phyloP scores from a whole-genome alignment of 2,329 filamentous ascomycete species.

The Myriangium duriaei region DNA sequence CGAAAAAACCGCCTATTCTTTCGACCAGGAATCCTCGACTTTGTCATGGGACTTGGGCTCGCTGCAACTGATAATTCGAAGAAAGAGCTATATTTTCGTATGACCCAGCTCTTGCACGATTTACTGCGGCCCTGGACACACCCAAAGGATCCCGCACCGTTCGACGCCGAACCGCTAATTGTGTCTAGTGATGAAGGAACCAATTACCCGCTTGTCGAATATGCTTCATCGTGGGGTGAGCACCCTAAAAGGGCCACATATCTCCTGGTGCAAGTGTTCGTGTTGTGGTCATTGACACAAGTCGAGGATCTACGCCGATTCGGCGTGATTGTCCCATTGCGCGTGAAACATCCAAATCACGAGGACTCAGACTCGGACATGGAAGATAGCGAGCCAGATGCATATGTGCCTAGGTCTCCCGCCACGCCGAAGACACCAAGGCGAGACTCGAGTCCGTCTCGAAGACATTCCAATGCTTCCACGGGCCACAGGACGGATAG shows the following conservation, averaged over 20 bases:
- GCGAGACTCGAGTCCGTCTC: neutral
- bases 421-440: neutral
- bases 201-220: neutral
- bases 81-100: neutral
- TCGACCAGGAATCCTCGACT: constrained; percentile 4
- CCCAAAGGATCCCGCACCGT: neutral
- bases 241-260: neutral
- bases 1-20: constrained; percentile 1
- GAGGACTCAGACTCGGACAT: neutral
- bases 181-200: neutral
- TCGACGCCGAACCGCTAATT: neutral
- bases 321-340: neutral
- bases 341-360: neutral
- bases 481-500: neutral
- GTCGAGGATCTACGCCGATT: constrained; percentile 1
- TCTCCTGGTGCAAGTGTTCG: neutral
- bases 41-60: neutral
- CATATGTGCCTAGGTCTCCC: neutral
- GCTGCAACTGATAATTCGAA: neutral
- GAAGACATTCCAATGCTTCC: neutral
- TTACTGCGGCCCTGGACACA: neutral
- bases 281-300: neutral
- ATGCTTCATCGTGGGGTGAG: neutral
- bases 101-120: neutral
- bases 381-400: neutral